Evolutionary conservation across 805 yeast species (phyloP).

Genomic region (Pichia paraexigua): DNA sequence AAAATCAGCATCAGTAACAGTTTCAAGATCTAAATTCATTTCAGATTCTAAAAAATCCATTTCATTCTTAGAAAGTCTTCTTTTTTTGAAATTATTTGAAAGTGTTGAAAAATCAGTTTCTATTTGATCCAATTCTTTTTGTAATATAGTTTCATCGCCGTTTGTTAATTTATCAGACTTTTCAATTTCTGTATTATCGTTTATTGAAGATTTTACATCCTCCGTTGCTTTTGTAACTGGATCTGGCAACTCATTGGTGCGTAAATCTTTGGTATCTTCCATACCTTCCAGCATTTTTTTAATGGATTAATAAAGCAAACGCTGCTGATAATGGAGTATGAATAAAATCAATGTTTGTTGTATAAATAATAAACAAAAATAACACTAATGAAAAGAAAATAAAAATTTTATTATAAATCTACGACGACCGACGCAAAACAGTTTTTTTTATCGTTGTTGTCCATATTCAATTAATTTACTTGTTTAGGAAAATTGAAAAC

Average conservation of each 20-base stretch:
- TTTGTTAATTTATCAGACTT: neutral
- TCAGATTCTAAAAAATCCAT: conserved; percentile 21
- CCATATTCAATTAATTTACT: neutral
- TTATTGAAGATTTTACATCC: neutral
- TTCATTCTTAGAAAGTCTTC: conserved; percentile 11
- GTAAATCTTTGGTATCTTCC: neutral
- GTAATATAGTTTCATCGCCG: conserved; percentile 6
- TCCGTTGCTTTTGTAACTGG: neutral
- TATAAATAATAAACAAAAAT: neutral
- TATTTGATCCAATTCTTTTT: conserved; percentile 11
- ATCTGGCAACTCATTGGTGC: neutral
- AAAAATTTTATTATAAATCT: neutral
- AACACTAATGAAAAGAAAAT: neutral
- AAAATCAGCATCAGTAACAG: conserved; percentile 24
- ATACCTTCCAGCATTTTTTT: neutral
- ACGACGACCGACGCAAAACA: neutral
- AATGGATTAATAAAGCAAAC: neutral
- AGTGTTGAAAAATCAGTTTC: conserved; percentile 7
- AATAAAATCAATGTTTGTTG: neutral
- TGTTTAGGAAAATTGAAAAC: neutral
- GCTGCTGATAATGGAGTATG: neutral
- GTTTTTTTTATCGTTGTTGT: neutral
- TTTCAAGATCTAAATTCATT: conserved; percentile 20
- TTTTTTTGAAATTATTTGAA: conserved; percentile 6
- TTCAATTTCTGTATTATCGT: neutral